Percentiles rank a stretch among this genome's conserved stretches.
Conservation (phyloP, 331 rosid species). For the Erythrophleum ivorense region DNA sequence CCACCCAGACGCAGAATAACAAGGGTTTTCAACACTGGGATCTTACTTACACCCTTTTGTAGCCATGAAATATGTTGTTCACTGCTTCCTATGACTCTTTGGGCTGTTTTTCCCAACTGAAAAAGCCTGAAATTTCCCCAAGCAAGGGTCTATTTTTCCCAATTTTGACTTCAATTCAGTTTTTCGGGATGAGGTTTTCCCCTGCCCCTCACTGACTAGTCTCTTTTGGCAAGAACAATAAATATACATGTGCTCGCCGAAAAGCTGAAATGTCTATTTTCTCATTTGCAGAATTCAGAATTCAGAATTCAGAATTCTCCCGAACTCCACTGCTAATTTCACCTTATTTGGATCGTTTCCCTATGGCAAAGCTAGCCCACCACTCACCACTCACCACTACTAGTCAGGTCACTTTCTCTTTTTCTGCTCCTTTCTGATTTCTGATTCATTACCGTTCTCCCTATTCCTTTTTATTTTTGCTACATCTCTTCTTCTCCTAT, state of each 20-base stretch:
- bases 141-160: conserved; percentile 53
- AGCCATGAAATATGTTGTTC: neutral
- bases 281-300: conserved; percentile 46
- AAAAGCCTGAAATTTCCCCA: conserved; percentile 48
- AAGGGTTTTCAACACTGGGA: neutral
- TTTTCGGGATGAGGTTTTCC: conserved; percentile 57
- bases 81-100: neutral
- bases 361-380: conserved; percentile 45
- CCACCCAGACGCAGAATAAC: neutral
- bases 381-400: neutral
- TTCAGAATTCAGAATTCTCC: conserved; percentile 4
- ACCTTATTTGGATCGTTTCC: conserved; percentile 56
- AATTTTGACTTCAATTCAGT: conserved; percentile 52
- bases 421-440: conserved; percentile 38
- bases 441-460: neutral
- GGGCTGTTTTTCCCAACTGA: neutral
- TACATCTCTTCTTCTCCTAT: neutral
- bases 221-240: conserved; percentile 47
- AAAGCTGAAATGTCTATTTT: conserved; percentile 64
- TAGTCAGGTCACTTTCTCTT: conserved; percentile 57
- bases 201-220: conserved; percentile 44
- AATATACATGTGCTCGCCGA: conserved; percentile 19
- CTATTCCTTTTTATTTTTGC: neutral
- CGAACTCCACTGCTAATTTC: conserved; percentile 29
- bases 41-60: neutral